Conservation (phyloP, 176 grass and related monocot genomes). For the Phoenix dactylifera region DNA sequence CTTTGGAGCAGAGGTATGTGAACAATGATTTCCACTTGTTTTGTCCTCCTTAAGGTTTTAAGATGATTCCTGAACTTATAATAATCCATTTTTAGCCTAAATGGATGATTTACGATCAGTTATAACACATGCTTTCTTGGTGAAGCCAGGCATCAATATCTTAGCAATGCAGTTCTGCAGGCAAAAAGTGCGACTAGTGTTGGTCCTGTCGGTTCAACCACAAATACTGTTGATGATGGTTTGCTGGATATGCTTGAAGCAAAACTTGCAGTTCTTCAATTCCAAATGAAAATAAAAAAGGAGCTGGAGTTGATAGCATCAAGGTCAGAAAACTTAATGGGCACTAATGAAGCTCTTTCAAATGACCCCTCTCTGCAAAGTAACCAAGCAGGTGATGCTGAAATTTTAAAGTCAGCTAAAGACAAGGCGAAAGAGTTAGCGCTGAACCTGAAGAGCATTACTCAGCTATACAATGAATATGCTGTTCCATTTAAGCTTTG, state of each 20-base stretch:
- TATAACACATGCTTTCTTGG: constrained; percentile 23
- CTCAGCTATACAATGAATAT: constrained; percentile 90
- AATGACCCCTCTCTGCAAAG: constrained; percentile 37
- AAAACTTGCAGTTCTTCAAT: constrained; percentile 79
- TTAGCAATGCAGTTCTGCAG: constrained; percentile 85
- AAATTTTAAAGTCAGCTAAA: constrained; percentile 41
- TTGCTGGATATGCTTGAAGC: constrained; percentile 90
- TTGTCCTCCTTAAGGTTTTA: constrained; percentile 5
- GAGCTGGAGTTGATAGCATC: constrained; percentile 57
- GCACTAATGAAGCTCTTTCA: constrained; percentile 32
- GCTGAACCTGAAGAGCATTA: constrained; percentile 85
- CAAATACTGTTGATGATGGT: constrained; percentile 63
- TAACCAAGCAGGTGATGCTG: constrained; percentile 38
- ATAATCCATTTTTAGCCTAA: too few species aligned
- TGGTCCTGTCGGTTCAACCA: constrained; percentile 28
- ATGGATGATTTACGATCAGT: background rate
- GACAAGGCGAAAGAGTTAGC: constrained; percentile 83
- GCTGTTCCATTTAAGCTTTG: constrained; percentile 84
- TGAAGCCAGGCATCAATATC: constrained; percentile 65
- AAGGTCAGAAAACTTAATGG: constrained; percentile 23
- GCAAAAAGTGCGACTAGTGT: constrained; percentile 59
- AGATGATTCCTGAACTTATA: background rate
- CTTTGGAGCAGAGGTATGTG: constrained; percentile 71
- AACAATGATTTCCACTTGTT: constrained; percentile 13
- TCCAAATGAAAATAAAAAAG: constrained; percentile 94